phyloP scores from a whole-genome alignment of 495 filamentous ascomycete species.

The Saxophila tyrrhenica region DNA sequence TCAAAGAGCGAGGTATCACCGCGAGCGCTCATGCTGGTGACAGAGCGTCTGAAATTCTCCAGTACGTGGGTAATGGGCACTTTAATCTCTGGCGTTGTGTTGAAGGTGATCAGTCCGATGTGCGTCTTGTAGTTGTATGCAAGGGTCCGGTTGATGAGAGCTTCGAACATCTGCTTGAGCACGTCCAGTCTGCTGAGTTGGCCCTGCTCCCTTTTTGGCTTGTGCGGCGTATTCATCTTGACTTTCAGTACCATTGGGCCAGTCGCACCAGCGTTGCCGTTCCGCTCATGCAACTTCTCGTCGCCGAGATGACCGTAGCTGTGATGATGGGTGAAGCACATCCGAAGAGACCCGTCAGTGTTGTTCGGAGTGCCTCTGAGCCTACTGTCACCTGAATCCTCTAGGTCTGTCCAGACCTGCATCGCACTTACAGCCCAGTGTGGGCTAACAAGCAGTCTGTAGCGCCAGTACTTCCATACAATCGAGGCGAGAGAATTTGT shows the following conservation, averaged over 20 bases:
- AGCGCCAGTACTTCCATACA: slow-evolving; percentile 24
- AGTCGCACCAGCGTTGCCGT: not conserved
- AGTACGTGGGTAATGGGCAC: slow-evolving; percentile 22
- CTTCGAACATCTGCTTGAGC: slow-evolving; percentile 29
- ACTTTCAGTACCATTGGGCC: slow-evolving; percentile 19
- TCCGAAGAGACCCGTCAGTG: not conserved
- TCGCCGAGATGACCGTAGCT: slow-evolving; percentile 5
- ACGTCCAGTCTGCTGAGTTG: slow-evolving; percentile 22
- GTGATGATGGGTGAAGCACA: not conserved
- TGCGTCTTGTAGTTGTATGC: slow-evolving; percentile 26
- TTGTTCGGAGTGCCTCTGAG: not conserved
- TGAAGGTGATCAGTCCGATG: slow-evolving; percentile 23
- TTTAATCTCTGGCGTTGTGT: slow-evolving; percentile 11
- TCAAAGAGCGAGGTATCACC: slow-evolving; percentile 27
- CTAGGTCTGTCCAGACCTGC: not conserved
- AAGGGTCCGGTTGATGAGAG: slow-evolving; percentile 22
- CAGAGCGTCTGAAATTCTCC: slow-evolving; percentile 23
- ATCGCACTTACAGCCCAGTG: not conserved
- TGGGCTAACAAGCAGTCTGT: slow-evolving; percentile 6
- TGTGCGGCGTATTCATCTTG: not conserved
- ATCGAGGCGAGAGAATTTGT: slow-evolving; percentile 18
- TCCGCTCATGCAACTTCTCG: slow-evolving; percentile 9
- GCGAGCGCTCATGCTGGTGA: slow-evolving; percentile 16
- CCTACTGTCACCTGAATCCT: not conserved
- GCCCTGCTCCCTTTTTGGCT: not conserved